A percentile compares a stretch with the other conserved stretches of the same genome.
These are phyloP conservation scores for Polyplosphaeria fusca DNA, from an alignment of 495 filamentous ascomycete species.

Conservation along the genomic window DNA sequence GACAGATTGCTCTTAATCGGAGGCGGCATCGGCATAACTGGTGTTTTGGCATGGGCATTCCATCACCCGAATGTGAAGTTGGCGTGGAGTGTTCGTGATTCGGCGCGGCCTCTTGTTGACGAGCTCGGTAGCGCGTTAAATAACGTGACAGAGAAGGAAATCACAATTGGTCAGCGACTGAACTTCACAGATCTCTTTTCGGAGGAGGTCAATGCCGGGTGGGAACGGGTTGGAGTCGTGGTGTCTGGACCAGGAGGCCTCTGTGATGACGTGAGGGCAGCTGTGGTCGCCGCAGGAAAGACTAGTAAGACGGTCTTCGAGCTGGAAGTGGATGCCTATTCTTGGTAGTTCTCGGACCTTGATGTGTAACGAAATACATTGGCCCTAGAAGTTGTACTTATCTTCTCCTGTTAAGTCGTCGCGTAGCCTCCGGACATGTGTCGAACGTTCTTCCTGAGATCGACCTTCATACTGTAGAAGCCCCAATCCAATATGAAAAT, in stretches of 20 bases:
- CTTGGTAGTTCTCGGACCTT: no score
- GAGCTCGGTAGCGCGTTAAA: constrained; percentile 32
- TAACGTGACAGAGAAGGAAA: constrained; percentile 37
- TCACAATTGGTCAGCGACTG: constrained; percentile 38
- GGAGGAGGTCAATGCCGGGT: constrained; percentile 38
- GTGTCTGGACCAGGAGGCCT: constrained; percentile 41
- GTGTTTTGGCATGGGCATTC: constrained; percentile 32
- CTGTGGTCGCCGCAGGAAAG: background rate
- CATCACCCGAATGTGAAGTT: constrained; percentile 44
- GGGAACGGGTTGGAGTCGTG: constrained; percentile 42
- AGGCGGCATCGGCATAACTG: constrained; percentile 49
- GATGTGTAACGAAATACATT: no score
- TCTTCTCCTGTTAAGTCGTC: no score
- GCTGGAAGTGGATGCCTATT: constrained; percentile 16
- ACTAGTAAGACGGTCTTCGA: constrained; percentile 15
- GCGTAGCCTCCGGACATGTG: no score
- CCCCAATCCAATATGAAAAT: no score
- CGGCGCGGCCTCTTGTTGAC: constrained; percentile 19
- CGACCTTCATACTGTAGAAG: no score
- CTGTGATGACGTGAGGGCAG: constrained; percentile 27
- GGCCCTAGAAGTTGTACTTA: no score
- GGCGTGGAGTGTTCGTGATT: constrained; percentile 31
- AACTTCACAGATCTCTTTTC: constrained; percentile 33
- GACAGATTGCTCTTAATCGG: constrained; percentile 42
- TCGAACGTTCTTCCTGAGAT: no score